phyloP scores from a whole-genome alignment of 1,139 yeast species.

The Scheffersomyces cryptocercus region DNA sequence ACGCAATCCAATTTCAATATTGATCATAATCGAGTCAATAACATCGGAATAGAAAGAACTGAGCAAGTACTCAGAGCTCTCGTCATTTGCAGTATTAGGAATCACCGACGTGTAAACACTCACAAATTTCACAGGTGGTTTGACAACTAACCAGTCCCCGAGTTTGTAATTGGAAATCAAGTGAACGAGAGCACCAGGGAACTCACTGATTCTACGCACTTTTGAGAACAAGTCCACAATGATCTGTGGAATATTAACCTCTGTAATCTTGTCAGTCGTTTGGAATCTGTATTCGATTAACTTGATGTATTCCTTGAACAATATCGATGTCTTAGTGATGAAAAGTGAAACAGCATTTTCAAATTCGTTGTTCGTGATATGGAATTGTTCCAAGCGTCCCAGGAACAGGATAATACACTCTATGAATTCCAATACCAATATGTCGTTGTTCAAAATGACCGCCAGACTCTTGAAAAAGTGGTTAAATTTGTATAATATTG shows the following conservation, averaged over 20 bases:
- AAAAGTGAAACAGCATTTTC: slow-evolving; percentile 8
- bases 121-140: slow-evolving; percentile 53
- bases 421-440: slow-evolving; percentile 47
- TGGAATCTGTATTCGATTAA: slow-evolving; percentile 55
- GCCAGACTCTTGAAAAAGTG: slow-evolving; percentile 9
- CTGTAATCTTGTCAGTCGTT: slow-evolving; percentile 54
- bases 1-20: slow-evolving; percentile 57
- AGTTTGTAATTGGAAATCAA: slow-evolving; percentile 55
- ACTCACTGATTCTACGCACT: slow-evolving; percentile 65
- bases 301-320: slow-evolving; percentile 56
- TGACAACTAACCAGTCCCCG: slow-evolving; percentile 70
- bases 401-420: slow-evolving; percentile 30
- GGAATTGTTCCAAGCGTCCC: slow-evolving; percentile 14
- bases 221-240: slow-evolving; percentile 67
- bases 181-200: slow-evolving; percentile 51
- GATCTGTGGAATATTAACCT: slow-evolving; percentile 67
- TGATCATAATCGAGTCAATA: slow-evolving; percentile 68
- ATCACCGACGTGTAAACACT: slow-evolving; percentile 51
- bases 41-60: slow-evolving; percentile 72
- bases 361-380: slow-evolving; percentile 12
- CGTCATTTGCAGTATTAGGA: slow-evolving; percentile 32
- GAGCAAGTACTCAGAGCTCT: slow-evolving; percentile 46
- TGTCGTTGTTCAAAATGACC: slow-evolving; percentile 25
- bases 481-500: slow-evolving; percentile 12
- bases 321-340: slow-evolving; percentile 11